phyloP scores from a whole-genome alignment of 805 yeast genomes.

The Cyberlindnera americana region DNA sequence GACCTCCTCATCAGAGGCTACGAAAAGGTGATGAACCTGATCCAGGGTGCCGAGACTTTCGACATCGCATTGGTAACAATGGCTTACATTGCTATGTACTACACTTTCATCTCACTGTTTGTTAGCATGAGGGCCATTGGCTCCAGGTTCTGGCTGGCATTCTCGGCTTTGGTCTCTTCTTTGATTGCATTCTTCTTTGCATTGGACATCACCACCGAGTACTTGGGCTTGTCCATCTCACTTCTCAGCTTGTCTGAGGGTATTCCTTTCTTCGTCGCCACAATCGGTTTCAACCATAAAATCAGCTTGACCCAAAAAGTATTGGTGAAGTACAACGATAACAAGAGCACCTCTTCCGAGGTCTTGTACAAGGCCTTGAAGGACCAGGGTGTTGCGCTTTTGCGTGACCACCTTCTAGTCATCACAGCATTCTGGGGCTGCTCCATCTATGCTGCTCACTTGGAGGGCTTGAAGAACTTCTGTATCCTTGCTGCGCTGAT shows the following conservation, averaged over 20 bases:
- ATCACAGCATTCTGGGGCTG: constrained; percentile 68
- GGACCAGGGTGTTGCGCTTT: constrained; percentile 35
- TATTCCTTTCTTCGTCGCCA: constrained; percentile 86
- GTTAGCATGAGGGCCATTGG: constrained; percentile 73
- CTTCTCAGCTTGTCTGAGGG: constrained; percentile 82
- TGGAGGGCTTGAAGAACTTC: constrained; percentile 76
- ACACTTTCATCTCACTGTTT: constrained; percentile 72
- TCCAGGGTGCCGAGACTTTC: constrained; percentile 75
- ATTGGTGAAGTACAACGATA: constrained; percentile 30
- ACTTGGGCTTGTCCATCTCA: constrained; percentile 60
- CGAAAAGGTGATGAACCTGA: constrained; percentile 40
- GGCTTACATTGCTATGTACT: constrained; percentile 87
- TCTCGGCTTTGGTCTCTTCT: constrained; percentile 74
- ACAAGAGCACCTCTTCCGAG: constrained; percentile 32
- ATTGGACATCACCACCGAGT: constrained; percentile 53
- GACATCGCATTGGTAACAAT: constrained; percentile 75
- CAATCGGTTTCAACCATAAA: constrained; percentile 88
- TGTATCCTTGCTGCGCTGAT: constrained; percentile 71
- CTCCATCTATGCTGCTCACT: constrained; percentile 56
- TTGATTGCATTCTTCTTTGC: constrained; percentile 83
- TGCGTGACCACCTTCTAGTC: constrained; percentile 75
- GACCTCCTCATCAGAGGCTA: constrained; percentile 44
- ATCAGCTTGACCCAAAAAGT: constrained; percentile 65
- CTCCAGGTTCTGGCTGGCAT: constrained; percentile 83
- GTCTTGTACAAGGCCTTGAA: constrained; percentile 34